phyloP scores from a whole-genome alignment of 495 filamentous ascomycete genomes.

The Penicillium alfredii region DNA sequence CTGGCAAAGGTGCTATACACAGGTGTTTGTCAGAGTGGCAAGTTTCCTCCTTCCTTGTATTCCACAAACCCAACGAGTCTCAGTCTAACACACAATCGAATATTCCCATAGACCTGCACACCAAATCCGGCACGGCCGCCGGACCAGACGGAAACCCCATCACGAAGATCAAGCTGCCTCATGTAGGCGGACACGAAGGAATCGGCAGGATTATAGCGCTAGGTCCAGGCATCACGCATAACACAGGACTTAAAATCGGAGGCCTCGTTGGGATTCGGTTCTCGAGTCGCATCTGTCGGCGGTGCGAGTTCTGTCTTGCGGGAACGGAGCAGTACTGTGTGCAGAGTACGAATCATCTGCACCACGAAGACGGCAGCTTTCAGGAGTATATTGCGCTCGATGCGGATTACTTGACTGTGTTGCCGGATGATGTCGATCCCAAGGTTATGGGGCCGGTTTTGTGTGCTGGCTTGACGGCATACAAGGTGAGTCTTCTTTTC shows the following conservation, averaged over 20 bases:
- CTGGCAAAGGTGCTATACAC: conserved; percentile 45
- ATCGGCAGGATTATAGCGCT: conserved; percentile 39
- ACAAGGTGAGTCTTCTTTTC: conserved; percentile 22
- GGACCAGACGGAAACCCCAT: conserved; percentile 40
- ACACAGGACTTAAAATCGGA: conserved; percentile 31
- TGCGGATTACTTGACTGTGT: conserved; percentile 40
- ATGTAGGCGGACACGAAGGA: conserved; percentile 47
- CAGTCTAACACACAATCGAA: not conserved
- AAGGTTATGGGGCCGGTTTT: conserved; percentile 39
- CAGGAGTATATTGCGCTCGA: conserved; percentile 44
- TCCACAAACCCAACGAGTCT: not conserved
- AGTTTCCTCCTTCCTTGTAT: not conserved
- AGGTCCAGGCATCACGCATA: conserved; percentile 27
- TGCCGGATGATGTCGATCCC: conserved; percentile 43
- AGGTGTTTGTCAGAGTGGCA: conserved; percentile 47
- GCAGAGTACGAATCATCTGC: conserved; percentile 42
- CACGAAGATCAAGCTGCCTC: conserved; percentile 42
- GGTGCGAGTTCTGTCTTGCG: conserved; percentile 44
- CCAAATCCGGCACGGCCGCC: conserved; percentile 40
- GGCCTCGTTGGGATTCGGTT: conserved; percentile 44
- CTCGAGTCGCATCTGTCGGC: conserved; percentile 39
- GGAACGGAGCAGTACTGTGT: conserved; percentile 43
- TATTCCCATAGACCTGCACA: conserved; percentile 38
- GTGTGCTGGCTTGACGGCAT: conserved; percentile 39
- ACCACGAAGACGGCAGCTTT: conserved; percentile 46